Percentiles rank a stretch among this genome's conserved stretches.
These are phyloP conservation scores for Trichoderma virens DNA, from an alignment of 495 filamentous ascomycete species.

Conservation along the genomic window DNA sequence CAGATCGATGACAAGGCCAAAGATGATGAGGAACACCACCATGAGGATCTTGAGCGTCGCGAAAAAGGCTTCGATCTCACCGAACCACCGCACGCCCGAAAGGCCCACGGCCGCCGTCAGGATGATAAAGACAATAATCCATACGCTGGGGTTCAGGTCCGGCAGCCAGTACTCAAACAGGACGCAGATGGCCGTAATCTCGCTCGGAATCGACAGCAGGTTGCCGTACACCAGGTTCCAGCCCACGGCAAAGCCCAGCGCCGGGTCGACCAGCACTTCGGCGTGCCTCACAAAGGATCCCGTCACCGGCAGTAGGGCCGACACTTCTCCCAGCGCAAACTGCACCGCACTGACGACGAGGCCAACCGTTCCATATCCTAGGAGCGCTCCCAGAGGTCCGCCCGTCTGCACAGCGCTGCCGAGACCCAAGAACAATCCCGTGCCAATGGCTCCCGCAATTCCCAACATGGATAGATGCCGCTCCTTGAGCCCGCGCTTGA, in stretches of 20 bases:
- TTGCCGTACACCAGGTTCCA: constrained; percentile 47
- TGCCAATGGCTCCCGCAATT: constrained; percentile 43
- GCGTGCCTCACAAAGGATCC: constrained; percentile 56
- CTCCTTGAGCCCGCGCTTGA: constrained; percentile 35
- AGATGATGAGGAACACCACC: constrained; percentile 56
- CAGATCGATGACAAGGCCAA: constrained; percentile 54
- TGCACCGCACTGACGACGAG: constrained; percentile 43
- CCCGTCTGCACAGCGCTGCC: constrained; percentile 40
- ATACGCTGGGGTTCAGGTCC: constrained; percentile 41
- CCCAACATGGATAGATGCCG: constrained; percentile 43
- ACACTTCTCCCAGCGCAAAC: constrained; percentile 51
- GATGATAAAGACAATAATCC: constrained; percentile 49
- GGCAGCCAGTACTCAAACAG: constrained; percentile 52
- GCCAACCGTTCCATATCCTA: constrained; percentile 48
- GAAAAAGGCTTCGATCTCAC: constrained; percentile 42
- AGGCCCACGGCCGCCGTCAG: constrained; percentile 47
- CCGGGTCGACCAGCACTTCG: constrained; percentile 66
- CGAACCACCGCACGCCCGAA: constrained; percentile 37
- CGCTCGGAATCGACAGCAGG: constrained; percentile 45
- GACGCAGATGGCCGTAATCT: constrained; percentile 55
- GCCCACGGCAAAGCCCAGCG: constrained; percentile 74
- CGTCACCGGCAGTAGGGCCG: constrained; percentile 55
- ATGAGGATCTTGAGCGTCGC: constrained; percentile 50
- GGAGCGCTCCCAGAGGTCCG: constrained; percentile 42
- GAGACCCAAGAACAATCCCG: constrained; percentile 45